Percentiles rank a stretch among this genome's conserved stretches.
phyloP scores from a whole-genome alignment of 2,329 filamentous ascomycete genomes.

The Alternaria viburni region DNA sequence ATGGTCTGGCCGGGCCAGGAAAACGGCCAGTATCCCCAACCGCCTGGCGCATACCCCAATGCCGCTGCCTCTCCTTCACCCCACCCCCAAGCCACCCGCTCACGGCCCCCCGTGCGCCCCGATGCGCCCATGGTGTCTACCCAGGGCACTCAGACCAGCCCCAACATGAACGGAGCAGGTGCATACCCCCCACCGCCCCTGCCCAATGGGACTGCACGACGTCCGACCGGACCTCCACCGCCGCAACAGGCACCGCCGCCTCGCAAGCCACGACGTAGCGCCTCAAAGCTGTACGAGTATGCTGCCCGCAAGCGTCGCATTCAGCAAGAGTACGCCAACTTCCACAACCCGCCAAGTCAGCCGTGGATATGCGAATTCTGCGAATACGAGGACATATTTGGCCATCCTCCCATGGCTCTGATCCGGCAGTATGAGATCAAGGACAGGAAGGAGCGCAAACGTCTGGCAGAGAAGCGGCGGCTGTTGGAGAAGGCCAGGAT shows the following conservation, averaged over 20 bases:
- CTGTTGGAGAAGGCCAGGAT: constrained; percentile 92
- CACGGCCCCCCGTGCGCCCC: constrained; percentile 38
- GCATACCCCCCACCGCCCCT: constrained; percentile 31
- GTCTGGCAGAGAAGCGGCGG: constrained; percentile 83
- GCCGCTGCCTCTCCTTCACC: constrained; percentile 23
- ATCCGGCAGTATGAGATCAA: constrained; percentile 95
- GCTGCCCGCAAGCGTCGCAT: constrained; percentile 80
- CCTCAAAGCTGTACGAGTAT: constrained; percentile 72
- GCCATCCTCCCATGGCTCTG: constrained; percentile 80
- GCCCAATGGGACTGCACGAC: constrained; percentile 32
- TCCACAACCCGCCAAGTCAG: constrained; percentile 78
- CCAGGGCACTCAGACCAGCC: constrained; percentile 63
- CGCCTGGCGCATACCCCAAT: constrained; percentile 46
- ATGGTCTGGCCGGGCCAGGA: constrained; percentile 75
- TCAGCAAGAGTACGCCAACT: constrained; percentile 77
- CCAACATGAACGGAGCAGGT: constrained; percentile 53
- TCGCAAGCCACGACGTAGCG: constrained; percentile 68
- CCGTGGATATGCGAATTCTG: constrained; percentile 98
- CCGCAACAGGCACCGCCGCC: constrained; percentile 54
- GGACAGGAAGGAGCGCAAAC: constrained; percentile 81
- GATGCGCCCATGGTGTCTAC: constrained; percentile 54
- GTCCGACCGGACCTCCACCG: constrained; percentile 49
- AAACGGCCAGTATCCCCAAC: constrained; percentile 48
- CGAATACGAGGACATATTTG: constrained; percentile 96
- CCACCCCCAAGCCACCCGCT: constrained; percentile 28